These are phyloP conservation scores for Camelina neglecta DNA, from an alignment of 345 rosid species.

Conservation along the genomic window DNA sequence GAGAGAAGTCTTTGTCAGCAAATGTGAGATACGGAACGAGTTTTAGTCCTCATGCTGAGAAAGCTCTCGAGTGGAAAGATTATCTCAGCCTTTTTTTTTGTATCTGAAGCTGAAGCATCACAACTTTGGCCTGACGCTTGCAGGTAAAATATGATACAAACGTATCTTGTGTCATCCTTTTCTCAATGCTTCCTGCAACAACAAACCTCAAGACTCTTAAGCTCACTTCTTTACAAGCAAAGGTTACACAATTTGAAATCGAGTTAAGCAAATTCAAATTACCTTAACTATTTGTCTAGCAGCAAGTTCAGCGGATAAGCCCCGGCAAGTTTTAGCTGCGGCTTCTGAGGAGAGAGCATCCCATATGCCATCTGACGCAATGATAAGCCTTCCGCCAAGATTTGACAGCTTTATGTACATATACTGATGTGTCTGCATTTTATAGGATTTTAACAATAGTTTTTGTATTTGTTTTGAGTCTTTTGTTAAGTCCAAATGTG, in stretches of 20 bases:
- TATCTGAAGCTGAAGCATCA: conserved; percentile 45
- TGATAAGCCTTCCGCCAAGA: conserved; percentile 86
- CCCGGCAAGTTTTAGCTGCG: conserved; percentile 77
- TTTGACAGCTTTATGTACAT: conserved; percentile 60
- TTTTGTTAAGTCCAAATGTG: too few relatives aligned
- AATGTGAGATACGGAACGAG: conserved; percentile 40
- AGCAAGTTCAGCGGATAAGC: conserved; percentile 88
- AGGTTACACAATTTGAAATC: too few relatives aligned
- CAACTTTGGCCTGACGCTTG: conserved; percentile 43
- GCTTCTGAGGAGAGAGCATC: conserved; percentile 80
- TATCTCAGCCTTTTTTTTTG: conserved; percentile 49
- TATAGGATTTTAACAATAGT: too few relatives aligned
- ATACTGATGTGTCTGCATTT: neutral
- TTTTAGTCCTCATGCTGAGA: conserved; percentile 24
- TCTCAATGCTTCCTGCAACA: conserved; percentile 77
- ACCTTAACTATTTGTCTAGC: conserved; percentile 95
- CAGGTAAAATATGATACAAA: too few relatives aligned
- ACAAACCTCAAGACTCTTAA: conserved; percentile 3
- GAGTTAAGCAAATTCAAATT: conserved; percentile 16
- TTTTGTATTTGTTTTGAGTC: too few relatives aligned
- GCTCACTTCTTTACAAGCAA: conserved; percentile 9
- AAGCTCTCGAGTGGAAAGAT: conserved; percentile 54
- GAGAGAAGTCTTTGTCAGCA: conserved; percentile 31
- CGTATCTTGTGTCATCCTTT: conserved; percentile 76
- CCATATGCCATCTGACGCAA: conserved; percentile 97